A percentile compares a stretch with the other conserved stretches of the same genome.
These are phyloP conservation scores for Cucurbita maxima DNA, from an alignment of 306 rosid species.

Conservation along the genomic window DNA sequence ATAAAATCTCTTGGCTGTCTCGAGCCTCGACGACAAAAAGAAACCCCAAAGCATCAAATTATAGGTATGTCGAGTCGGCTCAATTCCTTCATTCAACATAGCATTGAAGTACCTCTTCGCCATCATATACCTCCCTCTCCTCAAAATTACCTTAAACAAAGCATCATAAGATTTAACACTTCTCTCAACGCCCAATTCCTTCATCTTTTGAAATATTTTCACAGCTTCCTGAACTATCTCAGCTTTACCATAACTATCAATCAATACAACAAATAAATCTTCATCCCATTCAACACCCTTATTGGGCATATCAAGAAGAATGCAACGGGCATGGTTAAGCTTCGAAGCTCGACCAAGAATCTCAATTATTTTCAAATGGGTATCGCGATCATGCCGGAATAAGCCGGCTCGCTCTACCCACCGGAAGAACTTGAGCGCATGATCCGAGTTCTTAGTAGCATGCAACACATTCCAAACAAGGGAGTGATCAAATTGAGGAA, in stretches of 20 bases:
- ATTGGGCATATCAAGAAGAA: conserved; percentile 44
- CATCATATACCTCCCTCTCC: conserved; percentile 79
- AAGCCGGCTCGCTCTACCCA: conserved; percentile 78
- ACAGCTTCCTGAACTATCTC: conserved; percentile 92
- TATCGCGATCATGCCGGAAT: conserved; percentile 46
- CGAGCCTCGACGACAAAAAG: conserved; percentile 57
- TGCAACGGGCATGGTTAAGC: conserved; percentile 80
- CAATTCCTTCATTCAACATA: conserved; percentile 63
- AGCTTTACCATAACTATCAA: conserved; percentile 60
- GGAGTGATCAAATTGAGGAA: conserved; percentile 43
- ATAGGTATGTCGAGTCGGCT: conserved; percentile 69
- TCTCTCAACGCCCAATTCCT: conserved; percentile 48
- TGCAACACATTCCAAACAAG: conserved; percentile 69
- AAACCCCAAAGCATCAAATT: conserved; percentile 82
- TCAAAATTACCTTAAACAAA: conserved; percentile 59
- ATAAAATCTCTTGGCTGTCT: conserved; percentile 69
- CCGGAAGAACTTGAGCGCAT: conserved; percentile 71
- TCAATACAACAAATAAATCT: conserved; percentile 49
- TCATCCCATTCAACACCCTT: conserved; percentile 42
- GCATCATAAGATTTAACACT: conserved; percentile 51
- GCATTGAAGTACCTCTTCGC: conserved; percentile 72
- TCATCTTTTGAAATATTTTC: conserved; percentile 57
- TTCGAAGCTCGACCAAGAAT: conserved; percentile 51
- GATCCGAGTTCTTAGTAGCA: conserved; percentile 41
- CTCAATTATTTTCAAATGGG: conserved; percentile 69